Evolutionary conservation across 2,329 filamentous ascomycete species (phyloP), one percentile per base, ranked within the genome.

Genomic region (Colletotrichum zoysiae): DNA sequence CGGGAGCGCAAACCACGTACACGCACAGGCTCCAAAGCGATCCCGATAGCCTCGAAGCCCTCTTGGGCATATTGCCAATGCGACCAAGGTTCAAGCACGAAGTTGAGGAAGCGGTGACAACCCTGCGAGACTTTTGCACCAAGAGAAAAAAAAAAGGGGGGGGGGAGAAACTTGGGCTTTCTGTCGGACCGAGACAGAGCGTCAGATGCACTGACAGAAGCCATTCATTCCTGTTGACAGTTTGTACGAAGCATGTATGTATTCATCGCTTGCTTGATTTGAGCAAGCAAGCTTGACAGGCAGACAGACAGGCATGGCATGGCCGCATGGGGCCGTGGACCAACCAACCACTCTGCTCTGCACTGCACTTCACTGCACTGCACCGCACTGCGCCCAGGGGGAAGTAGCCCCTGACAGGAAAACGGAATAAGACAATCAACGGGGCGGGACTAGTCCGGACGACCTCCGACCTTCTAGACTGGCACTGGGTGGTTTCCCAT

Each of bases 391-490:
- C 57, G 33, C 51, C 46, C 64, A 55, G n/a, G 58, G 33, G 33
- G 35, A 44, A 59, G 44, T n/a, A 58, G 57, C 59, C 70, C 70
- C 70, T 72, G 65, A 70, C 59, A 44, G 60, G 59, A 59, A 65
- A 65, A 48, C 70, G 70, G 65, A 72, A 70, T 60, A 55, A 61
- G 59, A 44, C 33, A 50, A 59, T 60, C 70, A 60, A 72, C 55
- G 65, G 65, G 66, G 65, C 65, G 65, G 66, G 65, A 63, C 70
- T 72, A 70, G 70, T 72, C 59, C 70, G 70, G 70, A 65, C 59
- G 59, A 64, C 70, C 70, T 72, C 69, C 67, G 67, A 70, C 55
- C 40, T 70, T 56, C 66, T 65, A 69, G 59, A 72, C 70, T 69
- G 55, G 66, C 53, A 72, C 70, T 69, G 55, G 66, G 69, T 40